phyloP scores from a whole-genome alignment of 139 green algal genomes.

The Micractinium conductrix region DNA sequence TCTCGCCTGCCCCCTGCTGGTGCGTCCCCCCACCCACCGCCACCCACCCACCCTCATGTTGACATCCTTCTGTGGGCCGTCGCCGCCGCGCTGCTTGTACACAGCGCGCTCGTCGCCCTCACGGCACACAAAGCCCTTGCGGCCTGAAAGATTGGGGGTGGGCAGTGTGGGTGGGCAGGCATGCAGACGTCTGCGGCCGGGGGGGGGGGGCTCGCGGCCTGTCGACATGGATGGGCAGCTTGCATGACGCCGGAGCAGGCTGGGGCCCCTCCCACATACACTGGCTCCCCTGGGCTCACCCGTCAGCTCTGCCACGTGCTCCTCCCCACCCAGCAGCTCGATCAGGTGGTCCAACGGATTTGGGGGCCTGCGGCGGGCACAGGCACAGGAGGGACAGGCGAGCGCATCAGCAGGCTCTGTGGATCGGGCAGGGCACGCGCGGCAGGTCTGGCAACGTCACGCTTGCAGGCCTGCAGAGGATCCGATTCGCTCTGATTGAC shows the following conservation, averaged over 20 bases:
- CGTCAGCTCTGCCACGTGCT: conserved; percentile 83
- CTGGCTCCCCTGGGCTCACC: neutral
- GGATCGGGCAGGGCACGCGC: too few species aligned
- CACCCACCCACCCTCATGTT: conserved; percentile 27
- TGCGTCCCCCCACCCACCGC: neutral
- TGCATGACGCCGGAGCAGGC: neutral
- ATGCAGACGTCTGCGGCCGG: too few species aligned
- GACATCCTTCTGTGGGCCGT: conserved; percentile 30
- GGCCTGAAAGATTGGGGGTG: too few species aligned
- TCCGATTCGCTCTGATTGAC: too few species aligned
- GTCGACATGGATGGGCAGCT: neutral
- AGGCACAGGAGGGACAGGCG: neutral
- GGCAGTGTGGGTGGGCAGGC: too few species aligned
- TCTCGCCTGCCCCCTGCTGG: too few species aligned
- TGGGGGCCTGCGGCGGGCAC: conserved; percentile 27
- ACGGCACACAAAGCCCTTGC: conserved; percentile 17
- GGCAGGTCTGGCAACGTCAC: too few species aligned
- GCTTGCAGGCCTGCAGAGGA: too few species aligned
- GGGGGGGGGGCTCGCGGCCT: neutral
- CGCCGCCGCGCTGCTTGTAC: conserved; percentile 11
- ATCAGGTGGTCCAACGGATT: conserved; percentile 93
- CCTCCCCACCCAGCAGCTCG: conserved; percentile 77
- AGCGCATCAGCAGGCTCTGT: neutral
- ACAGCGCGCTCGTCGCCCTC: neutral
- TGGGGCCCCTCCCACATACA: conserved; percentile 30